Conservation (phyloP, 2,329 filamentous ascomycete species). For the Penicillium palitans region DNA sequence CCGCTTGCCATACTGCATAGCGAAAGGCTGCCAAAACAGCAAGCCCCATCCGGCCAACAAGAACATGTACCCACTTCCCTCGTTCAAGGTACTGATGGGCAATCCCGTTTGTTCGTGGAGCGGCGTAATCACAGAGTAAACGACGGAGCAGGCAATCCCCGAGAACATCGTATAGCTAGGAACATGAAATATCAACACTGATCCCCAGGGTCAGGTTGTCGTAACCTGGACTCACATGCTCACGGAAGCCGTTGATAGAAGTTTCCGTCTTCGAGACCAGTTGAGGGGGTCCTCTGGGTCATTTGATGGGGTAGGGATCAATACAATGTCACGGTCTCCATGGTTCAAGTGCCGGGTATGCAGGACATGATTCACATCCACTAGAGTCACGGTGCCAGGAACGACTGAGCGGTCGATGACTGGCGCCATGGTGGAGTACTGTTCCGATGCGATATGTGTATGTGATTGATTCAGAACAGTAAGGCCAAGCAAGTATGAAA, state of each 20-base stretch:
- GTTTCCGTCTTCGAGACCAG: constrained; percentile 47
- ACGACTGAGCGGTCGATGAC: constrained; percentile 32
- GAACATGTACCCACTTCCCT: constrained; percentile 45
- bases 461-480: background rate
- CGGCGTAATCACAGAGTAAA: constrained; percentile 43
- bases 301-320: constrained; percentile 46
- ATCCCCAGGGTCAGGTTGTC: background rate
- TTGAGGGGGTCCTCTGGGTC: constrained; percentile 52
- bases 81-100: constrained; percentile 36
- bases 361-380: constrained; percentile 43
- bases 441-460: background rate
- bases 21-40: constrained; percentile 51
- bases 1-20: constrained; percentile 47
- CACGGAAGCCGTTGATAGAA: constrained; percentile 44
- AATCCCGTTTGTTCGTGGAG: constrained; percentile 41
- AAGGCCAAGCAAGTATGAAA: background rate
- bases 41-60: constrained; percentile 48
- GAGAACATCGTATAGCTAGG: constrained; percentile 41
- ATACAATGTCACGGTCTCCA: constrained; percentile 41
- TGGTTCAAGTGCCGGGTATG: constrained; percentile 32
- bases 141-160: constrained; percentile 40
- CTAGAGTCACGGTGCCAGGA: constrained; percentile 48
- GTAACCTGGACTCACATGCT: constrained; percentile 36
- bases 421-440: constrained; percentile 27
- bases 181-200: background rate